These are phyloP conservation scores for Pseudevernia furfuracea DNA, from an alignment of 495 filamentous ascomycete species.

Conservation along the genomic window DNA sequence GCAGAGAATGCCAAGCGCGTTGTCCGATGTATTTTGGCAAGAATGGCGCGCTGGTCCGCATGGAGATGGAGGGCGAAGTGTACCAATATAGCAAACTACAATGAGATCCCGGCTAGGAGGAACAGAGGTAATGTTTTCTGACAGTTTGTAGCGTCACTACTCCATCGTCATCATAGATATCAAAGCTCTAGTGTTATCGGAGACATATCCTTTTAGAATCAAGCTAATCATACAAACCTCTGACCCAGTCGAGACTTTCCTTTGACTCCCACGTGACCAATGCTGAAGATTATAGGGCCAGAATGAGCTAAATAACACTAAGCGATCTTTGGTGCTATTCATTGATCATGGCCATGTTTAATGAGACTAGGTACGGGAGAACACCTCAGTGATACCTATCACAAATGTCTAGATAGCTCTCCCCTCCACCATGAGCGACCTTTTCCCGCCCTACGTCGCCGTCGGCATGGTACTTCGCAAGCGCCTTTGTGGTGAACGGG, in stretches of 20 bases:
- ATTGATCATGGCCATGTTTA: too few relatives aligned
- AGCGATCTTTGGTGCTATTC: too few relatives aligned
- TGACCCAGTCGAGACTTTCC: too few relatives aligned
- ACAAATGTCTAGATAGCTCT: neutral
- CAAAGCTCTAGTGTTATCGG: too few relatives aligned
- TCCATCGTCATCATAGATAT: too few relatives aligned
- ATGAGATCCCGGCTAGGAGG: neutral
- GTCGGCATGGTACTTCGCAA: neutral
- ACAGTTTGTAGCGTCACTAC: too few relatives aligned
- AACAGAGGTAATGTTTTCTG: neutral
- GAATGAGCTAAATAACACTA: too few relatives aligned
- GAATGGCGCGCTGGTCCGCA: neutral
- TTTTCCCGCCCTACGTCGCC: neutral
- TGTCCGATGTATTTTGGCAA: neutral
- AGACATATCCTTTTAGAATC: too few relatives aligned
- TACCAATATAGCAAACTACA: neutral
- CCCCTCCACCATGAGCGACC: neutral
- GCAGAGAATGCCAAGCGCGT: neutral
- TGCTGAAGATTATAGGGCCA: too few relatives aligned
- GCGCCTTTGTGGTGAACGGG: neutral
- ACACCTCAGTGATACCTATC: neutral
- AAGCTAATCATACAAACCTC: too few relatives aligned
- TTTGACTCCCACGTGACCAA: too few relatives aligned
- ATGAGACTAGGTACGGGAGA: too few relatives aligned
- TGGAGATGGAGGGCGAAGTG: neutral